phyloP scores from a whole-genome alignment of 2,329 filamentous ascomycete species.

The Dothistroma pini region DNA sequence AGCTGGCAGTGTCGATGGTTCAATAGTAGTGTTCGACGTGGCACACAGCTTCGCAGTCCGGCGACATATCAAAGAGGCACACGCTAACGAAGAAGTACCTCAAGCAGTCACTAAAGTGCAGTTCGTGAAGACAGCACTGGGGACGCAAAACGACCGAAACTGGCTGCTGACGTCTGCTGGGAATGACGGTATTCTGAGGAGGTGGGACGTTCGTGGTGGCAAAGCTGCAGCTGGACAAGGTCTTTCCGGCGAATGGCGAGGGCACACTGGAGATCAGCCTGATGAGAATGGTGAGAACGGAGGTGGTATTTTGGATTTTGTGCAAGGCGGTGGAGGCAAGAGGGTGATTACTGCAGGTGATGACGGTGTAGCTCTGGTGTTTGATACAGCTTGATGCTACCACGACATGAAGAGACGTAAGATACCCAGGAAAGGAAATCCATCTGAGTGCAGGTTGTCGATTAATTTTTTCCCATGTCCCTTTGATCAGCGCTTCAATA shows the following conservation, averaged over 20 bases:
- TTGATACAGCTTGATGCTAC: conserved; percentile 34
- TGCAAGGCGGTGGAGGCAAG: conserved; percentile 71
- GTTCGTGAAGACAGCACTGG: conserved; percentile 59
- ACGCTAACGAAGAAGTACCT: conserved; percentile 62
- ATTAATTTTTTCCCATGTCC: too few relatives aligned
- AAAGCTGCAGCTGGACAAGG: conserved; percentile 65
- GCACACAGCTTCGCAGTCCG: conserved; percentile 83
- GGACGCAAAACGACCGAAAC: conserved; percentile 31
- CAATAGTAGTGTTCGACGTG: conserved; percentile 81
- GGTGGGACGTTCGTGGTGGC: conserved; percentile 78
- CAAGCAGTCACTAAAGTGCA: conserved; percentile 84
- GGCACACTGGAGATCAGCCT: conserved; percentile 62
- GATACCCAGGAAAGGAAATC: background rate
- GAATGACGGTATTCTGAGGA: conserved; percentile 83
- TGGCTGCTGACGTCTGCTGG: conserved; percentile 83
- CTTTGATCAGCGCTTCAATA: too few relatives aligned
- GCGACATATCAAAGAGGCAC: conserved; percentile 73
- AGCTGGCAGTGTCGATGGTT: conserved; percentile 61
- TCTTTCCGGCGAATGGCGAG: conserved; percentile 81
- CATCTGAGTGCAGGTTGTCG: too few relatives aligned
- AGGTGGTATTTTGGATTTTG: conserved; percentile 86
- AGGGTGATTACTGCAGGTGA: conserved; percentile 86
- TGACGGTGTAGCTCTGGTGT: conserved; percentile 68
- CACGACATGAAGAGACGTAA: background rate
- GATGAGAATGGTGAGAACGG: conserved; percentile 63